phyloP scores from a whole-genome alignment of 768 basidiomycete species.

The Chalciporus piperatus region DNA sequence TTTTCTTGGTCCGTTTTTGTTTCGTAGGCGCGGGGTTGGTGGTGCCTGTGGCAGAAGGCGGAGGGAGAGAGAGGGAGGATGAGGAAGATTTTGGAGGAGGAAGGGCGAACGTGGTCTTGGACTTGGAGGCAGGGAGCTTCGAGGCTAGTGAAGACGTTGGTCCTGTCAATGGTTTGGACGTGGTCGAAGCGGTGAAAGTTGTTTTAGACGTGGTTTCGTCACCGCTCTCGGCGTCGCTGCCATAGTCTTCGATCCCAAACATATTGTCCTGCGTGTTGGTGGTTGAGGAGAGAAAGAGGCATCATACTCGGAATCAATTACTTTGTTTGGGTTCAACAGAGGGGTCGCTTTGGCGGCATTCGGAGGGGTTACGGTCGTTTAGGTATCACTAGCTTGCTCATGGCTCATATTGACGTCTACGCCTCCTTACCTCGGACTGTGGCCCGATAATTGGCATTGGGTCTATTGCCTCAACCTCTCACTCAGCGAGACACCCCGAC shows the following conservation, averaged over 20 bases:
- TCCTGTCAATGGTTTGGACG: neutral
- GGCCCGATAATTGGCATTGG: no score
- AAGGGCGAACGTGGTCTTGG: constrained; percentile 34
- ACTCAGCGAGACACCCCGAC: no score
- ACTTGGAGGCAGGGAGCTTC: constrained; percentile 27
- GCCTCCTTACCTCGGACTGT: no score
- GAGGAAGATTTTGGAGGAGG: constrained; percentile 33
- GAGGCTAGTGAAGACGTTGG: constrained; percentile 14
- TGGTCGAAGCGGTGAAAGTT: constrained; percentile 2
- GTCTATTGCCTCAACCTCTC: no score
- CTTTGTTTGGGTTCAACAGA: neutral
- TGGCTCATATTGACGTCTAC: no score
- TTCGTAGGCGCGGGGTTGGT: constrained; percentile 20
- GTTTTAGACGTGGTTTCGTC: constrained; percentile 31
- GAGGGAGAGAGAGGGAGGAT: constrained; percentile 30
- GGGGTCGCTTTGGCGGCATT: neutral
- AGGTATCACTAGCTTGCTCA: no score
- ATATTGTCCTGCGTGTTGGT: constrained; percentile 34
- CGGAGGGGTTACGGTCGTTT: no score
- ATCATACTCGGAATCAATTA: neutral
- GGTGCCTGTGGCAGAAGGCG: constrained; percentile 7
- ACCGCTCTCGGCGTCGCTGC: constrained; percentile 66
- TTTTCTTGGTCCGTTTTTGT: constrained; percentile 44
- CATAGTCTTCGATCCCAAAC: constrained; percentile 77
- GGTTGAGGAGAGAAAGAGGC: neutral